Evolutionary conservation across 257 asterid genomes (phyloP).

Genomic region (Catharanthus roseus): DNA sequence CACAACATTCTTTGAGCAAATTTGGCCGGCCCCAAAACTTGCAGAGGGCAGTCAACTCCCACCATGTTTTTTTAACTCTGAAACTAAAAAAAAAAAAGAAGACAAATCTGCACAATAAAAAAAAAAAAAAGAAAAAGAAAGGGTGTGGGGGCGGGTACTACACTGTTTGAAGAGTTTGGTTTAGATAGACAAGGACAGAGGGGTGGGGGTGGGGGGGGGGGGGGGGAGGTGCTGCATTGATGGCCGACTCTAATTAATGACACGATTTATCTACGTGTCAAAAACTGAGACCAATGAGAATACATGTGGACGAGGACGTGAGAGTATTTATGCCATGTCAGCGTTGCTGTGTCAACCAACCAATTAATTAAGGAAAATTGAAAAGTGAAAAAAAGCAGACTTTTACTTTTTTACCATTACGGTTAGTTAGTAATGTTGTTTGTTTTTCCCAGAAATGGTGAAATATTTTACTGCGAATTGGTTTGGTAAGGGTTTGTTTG

Average conservation of each 20-base stretch:
- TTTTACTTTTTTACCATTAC: background rate
- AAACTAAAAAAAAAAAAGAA: background rate
- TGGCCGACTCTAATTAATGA: conserved; percentile 7
- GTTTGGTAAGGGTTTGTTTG: too few species aligned
- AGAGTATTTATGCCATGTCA: background rate
- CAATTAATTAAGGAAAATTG: background rate
- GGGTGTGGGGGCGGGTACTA: too few species aligned
- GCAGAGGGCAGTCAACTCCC: background rate
- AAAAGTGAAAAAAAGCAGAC: background rate
- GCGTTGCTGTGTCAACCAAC: background rate
- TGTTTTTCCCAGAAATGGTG: background rate
- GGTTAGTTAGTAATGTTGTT: background rate
- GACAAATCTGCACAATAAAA: background rate
- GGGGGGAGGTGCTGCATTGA: background rate
- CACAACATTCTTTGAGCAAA: background rate
- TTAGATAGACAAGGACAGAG: background rate
- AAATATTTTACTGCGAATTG: too few species aligned
- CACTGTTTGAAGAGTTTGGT: too few species aligned
- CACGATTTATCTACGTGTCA: conserved; percentile 19
- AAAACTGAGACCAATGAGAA: background rate
- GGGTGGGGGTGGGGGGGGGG: too few species aligned
- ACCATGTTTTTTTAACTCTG: background rate
- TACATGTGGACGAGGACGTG: background rate
- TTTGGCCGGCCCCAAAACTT: background rate
- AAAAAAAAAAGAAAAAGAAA: too few species aligned